Percentiles rank a stretch among this genome's conserved stretches.
phyloP scores from a whole-genome alignment of 768 basidiomycete species.

The Lactifluus hygrophoroides region DNA sequence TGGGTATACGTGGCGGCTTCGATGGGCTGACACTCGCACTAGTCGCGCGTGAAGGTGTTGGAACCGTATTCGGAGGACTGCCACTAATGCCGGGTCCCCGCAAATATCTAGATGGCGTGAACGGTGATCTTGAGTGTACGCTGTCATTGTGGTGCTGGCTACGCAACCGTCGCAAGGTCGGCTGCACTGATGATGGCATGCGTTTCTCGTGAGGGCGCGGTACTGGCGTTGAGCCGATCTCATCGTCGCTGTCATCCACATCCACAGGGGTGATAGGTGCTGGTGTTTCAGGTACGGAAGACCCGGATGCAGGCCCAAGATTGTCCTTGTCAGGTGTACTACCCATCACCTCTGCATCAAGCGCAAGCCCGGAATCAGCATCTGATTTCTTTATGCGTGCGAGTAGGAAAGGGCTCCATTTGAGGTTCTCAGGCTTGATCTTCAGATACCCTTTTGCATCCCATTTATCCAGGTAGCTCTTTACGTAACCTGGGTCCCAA shows the following conservation, averaged over 20 bases:
- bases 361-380: conserved; percentile 10
- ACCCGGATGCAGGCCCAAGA: conserved; percentile 5
- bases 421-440: conserved; percentile 75
- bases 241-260: conserved; percentile 5
- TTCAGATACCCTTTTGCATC: conserved; percentile 70
- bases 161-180: conserved; percentile 12
- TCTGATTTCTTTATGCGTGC: conserved; percentile 35
- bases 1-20: background rate
- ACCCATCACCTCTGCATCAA: conserved; percentile 1
- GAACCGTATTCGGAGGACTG: conserved; percentile 9
- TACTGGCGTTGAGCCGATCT: conserved; percentile 1
- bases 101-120: conserved; percentile 14
- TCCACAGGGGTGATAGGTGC: conserved; percentile 17
- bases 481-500: conserved; percentile 63
- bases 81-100: conserved; percentile 16
- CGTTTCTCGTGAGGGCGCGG: conserved; percentile 17
- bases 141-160: conserved; percentile 9
- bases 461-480: conserved; percentile 58
- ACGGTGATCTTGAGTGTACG: background rate
- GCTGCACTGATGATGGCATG: conserved; percentile 4
- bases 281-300: conserved; percentile 16
- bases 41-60: conserved; percentile 7
- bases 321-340: conserved; percentile 14
- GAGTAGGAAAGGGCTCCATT: conserved; percentile 91
- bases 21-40: conserved; percentile 7